Evolutionary conservation across 139 green algal species (phyloP), one percentile per base, ranked within the genome.

Genomic region (Mychonastes homosphaera): DNA sequence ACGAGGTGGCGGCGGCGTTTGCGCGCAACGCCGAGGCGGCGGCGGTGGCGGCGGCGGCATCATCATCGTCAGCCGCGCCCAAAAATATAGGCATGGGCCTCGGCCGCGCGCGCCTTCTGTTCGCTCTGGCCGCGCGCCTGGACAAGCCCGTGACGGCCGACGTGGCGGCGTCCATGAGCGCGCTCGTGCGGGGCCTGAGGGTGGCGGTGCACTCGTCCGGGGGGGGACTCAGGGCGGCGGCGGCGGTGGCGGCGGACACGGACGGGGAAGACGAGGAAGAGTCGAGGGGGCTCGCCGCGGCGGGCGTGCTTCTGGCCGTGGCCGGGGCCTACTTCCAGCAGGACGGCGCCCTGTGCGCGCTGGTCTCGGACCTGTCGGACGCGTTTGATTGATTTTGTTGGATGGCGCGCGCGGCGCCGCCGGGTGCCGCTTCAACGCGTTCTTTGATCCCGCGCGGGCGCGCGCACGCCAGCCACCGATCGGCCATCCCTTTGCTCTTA

Each of bases 311-410:
- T 19, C 75, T 90, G 10, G 72, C 69, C 3, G 58, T 94, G 13
- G 76, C 75, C 32, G 85, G 85, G 2, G 76, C 58, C 0, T 91
- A 85, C 63, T 93, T 94, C 72, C 69, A 81, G 2, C 85, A 93
- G 71, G 84, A 88, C 57, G 77, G 81, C 45, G 29, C 62, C 33
- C 65, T 89, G 44, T 66, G 41, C 27, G 29, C n/a, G 9, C 29
- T 63, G 32, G 61, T 77, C 21, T 32, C 33, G 3, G 52, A 58
- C 16, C 52, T 58, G 9, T n/a, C n/a, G n/a, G n/a, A n/a, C n/a
- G n/a, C n/a, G n/a, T n/a, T n/a, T n/a, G n/a, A n/a, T n/a, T n/a
- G n/a, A n/a, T n/a, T n/a, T n/a, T n/a, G n/a, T n/a, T n/a, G n/a
- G n/a, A n/a, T n/a, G n/a, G n/a, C n/a, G n/a, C n/a, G n/a, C n/a